These are phyloP conservation scores for Ophiostoma novo-ulmi DNA, from an alignment of 2,329 filamentous ascomycete species.

Conservation along the genomic window DNA sequence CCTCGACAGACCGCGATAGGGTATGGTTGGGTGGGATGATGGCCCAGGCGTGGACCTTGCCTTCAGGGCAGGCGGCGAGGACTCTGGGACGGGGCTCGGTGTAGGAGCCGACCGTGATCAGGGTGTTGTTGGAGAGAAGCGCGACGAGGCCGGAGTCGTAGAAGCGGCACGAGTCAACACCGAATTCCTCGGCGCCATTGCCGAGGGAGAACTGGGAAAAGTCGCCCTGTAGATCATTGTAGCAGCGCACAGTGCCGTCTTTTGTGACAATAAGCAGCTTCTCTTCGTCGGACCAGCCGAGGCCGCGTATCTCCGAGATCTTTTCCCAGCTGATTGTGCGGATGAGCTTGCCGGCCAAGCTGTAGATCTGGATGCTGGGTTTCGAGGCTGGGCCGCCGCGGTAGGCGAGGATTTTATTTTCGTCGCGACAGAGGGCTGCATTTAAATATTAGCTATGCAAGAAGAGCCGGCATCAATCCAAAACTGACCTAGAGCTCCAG, in stretches of 20 bases:
- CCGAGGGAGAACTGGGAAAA: conserved; percentile 93
- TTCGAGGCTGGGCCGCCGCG: conserved; percentile 66
- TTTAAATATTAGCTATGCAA: background rate
- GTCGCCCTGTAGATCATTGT: conserved; percentile 85
- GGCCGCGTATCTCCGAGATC: conserved; percentile 67
- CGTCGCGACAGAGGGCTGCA: conserved; percentile 80
- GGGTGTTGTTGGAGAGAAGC: conserved; percentile 77
- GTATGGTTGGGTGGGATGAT: conserved; percentile 84
- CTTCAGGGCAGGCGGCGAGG: conserved; percentile 70
- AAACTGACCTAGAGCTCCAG: conserved; percentile 78
- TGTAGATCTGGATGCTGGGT: conserved; percentile 89
- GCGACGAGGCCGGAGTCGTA: conserved; percentile 92
- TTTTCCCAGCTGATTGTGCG: conserved; percentile 87
- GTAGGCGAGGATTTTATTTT: conserved; percentile 75
- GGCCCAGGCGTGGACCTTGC: conserved; percentile 79
- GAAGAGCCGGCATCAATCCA: background rate
- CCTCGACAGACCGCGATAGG: conserved; percentile 87
- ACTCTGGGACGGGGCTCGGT: conserved; percentile 82
- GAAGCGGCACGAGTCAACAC: conserved; percentile 85
- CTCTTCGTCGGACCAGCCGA: conserved; percentile 97
- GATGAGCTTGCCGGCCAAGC: conserved; percentile 82
- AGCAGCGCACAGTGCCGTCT: conserved; percentile 86
- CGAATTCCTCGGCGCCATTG: conserved; percentile 79
- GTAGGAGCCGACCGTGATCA: conserved; percentile 84
- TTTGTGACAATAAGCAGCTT: conserved; percentile 80